Percentiles rank a stretch among this genome's conserved stretches.
These are phyloP conservation scores for Brassica carinata DNA, from an alignment of 345 rosid genomes.

Conservation along the genomic window DNA sequence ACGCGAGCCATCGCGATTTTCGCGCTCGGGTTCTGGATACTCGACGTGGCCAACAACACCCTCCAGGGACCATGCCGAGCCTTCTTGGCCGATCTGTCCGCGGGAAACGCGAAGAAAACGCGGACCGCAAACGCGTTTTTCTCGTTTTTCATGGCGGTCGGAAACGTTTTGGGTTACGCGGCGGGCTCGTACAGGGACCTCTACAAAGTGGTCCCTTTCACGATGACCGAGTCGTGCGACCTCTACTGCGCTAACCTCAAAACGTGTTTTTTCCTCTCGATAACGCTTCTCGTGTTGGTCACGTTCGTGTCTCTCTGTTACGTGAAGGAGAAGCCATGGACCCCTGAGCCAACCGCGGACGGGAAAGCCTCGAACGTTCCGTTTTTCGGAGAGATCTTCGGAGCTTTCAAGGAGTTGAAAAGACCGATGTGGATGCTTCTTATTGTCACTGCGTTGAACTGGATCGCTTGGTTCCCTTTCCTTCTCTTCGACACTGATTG, in stretches of 20 bases:
- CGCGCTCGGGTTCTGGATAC: constrained; percentile 82
- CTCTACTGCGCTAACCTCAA: constrained; percentile 85
- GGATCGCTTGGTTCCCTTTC: constrained; percentile 95
- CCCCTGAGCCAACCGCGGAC: constrained; percentile 18
- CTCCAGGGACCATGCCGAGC: constrained; percentile 91
- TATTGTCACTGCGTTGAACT: constrained; percentile 69
- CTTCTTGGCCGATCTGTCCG: constrained; percentile 78
- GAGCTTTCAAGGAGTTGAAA: constrained; percentile 51
- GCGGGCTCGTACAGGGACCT: constrained; percentile 67
- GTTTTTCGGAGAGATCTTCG: constrained; percentile 43
- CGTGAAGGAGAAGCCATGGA: constrained; percentile 53
- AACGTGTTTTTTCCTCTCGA: constrained; percentile 70
- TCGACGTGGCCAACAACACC: constrained; percentile 89
- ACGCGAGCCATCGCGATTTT: constrained; percentile 71
- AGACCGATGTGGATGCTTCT: constrained; percentile 67
- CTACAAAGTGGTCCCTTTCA: constrained; percentile 63
- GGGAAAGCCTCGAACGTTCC: constrained; percentile 12
- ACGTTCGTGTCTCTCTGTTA: constrained; percentile 48
- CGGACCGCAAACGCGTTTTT: constrained; percentile 62
- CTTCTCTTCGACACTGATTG: constrained; percentile 80
- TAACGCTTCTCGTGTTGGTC: constrained; percentile 51
- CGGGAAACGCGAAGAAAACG: constrained; percentile 51
- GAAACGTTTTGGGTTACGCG: constrained; percentile 79
- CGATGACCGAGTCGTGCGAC: constrained; percentile 71
- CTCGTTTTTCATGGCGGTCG: constrained; percentile 92